Base-by-base conservation (phyloP, 495 filamentous ascomycete species). In the Neurospora sp. region DNA sequence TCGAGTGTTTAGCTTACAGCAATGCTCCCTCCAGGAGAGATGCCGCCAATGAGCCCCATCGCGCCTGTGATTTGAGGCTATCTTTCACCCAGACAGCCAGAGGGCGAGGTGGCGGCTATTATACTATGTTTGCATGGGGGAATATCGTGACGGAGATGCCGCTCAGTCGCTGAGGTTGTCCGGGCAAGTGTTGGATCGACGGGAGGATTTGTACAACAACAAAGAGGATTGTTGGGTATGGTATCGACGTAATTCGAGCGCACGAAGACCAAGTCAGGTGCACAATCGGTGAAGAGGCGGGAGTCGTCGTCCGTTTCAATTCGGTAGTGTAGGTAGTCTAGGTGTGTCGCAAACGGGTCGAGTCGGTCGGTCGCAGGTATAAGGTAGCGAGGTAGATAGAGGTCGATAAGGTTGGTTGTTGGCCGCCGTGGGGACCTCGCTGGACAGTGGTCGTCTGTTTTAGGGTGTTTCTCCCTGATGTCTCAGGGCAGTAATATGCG, bases 11-110 rank as follows among this genome's bases (percentile, higher is more conserved):
- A 35, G 23, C 92, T 73, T 83, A 96, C 93, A 79, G 92, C 91
- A 82, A 98, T 90, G 82, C 93, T 94, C 83, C 91, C 93, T 80
- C 89, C 90, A 77, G 94, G 91, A 81, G 94, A 95, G 81, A 97
- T 83, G 82, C 91, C 92, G 83, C 91, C 91, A 82, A 96, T 88
- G 79, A 89, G 87, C 83, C 90, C 89, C 91, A 93, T 93, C 79
- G 75, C 79, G 77, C 75, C 75, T 27, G 76, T 70, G 73, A 59
- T 66, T 70, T 73, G 46, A 70, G 70, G 74, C 72, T 76, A 77
- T 81, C 76, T 79, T 66, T 66, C 54, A 66, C 54, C 54, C 54
- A 66, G 78, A 76, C 76, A 76, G 76, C 75, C 71, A 72, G 75
- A 77, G 72, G 54, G 77, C 69, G 66, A 73, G 35, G 44, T 71